These are phyloP conservation scores for Lactifluus subvellereus DNA, from an alignment of 768 basidiomycete species.

Conservation along the genomic window DNA sequence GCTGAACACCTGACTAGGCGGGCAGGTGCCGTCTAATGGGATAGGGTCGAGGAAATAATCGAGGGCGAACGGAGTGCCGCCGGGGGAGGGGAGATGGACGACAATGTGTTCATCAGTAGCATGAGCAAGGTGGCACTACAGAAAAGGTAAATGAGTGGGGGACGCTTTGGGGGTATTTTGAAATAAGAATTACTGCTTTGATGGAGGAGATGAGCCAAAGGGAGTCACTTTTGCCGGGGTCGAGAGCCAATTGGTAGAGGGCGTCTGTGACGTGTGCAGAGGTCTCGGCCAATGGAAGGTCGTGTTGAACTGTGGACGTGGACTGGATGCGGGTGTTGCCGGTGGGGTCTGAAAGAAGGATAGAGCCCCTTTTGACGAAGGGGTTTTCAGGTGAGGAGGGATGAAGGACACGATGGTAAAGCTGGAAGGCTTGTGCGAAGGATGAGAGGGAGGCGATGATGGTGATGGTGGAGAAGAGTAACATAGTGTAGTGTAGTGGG, in stretches of 20 bases:
- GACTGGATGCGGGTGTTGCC: slow-evolving; percentile 36
- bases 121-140: slow-evolving; percentile 62
- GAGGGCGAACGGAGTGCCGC: slow-evolving; percentile 51
- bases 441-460: slow-evolving; percentile 24
- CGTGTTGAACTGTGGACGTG: slow-evolving; percentile 40
- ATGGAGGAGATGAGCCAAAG: slow-evolving; percentile 58
- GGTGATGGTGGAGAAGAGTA: slow-evolving; percentile 20
- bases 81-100: slow-evolving; percentile 44
- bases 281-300: slow-evolving; percentile 42
- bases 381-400: slow-evolving; percentile 34
- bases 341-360: slow-evolving; percentile 32
- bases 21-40: slow-evolving; percentile 66
- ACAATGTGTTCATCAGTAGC: slow-evolving; percentile 50
- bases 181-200: slow-evolving; percentile 43
- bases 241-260: slow-evolving; percentile 69
- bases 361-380: slow-evolving; percentile 40
- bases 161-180: slow-evolving; percentile 9
- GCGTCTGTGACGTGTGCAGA: slow-evolving; percentile 36
- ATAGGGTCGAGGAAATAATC: slow-evolving; percentile 68
- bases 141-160: slow-evolving; percentile 2
- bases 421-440: slow-evolving; percentile 26
- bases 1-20: slow-evolving; percentile 23
- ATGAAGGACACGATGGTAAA: slow-evolving; percentile 52
- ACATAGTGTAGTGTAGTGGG: background rate
- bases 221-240: slow-evolving; percentile 36